Evolutionary conservation across 257 asterid genomes (phyloP).

Genomic region (Petunia secreta): DNA sequence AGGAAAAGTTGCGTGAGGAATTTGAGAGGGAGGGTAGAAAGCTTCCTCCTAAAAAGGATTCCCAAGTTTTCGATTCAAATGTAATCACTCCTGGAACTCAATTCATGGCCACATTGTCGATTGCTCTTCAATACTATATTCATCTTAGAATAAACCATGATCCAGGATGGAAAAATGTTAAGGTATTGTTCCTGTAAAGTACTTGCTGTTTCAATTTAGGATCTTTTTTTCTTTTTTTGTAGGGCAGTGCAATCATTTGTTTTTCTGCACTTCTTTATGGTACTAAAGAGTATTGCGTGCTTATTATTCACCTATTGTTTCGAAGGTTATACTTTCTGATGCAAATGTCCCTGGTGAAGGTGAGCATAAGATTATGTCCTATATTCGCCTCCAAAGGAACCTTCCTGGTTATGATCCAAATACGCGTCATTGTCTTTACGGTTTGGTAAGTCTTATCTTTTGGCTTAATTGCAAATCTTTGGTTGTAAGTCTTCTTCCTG

Average conservation of each 20-base stretch:
- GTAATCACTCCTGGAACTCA: conserved; percentile 68
- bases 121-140: conserved; percentile 45
- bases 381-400: conserved; percentile 56
- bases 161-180: conserved; percentile 55
- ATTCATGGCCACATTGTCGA: conserved; percentile 52
- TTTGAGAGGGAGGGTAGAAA: conserved; percentile 51
- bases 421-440: conserved; percentile 66
- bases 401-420: conserved; percentile 58
- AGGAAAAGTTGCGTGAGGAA: conserved; percentile 40
- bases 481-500: neutral
- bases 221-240: conserved; percentile 9
- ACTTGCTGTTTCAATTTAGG: conserved; percentile 8
- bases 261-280: conserved; percentile 7
- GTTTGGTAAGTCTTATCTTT: conserved; percentile 45
- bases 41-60: conserved; percentile 46
- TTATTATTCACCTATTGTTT: neutral
- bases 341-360: conserved; percentile 81
- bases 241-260: neutral
- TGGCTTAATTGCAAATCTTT: neutral
- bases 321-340: conserved; percentile 71
- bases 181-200: conserved; percentile 42
- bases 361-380: conserved; percentile 71
- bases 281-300: conserved; percentile 2
- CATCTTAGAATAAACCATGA: conserved; percentile 35
- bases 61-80: conserved; percentile 57